Conservation (phyloP, 164 flowering plant genomes). For the Piper betle region DNA sequence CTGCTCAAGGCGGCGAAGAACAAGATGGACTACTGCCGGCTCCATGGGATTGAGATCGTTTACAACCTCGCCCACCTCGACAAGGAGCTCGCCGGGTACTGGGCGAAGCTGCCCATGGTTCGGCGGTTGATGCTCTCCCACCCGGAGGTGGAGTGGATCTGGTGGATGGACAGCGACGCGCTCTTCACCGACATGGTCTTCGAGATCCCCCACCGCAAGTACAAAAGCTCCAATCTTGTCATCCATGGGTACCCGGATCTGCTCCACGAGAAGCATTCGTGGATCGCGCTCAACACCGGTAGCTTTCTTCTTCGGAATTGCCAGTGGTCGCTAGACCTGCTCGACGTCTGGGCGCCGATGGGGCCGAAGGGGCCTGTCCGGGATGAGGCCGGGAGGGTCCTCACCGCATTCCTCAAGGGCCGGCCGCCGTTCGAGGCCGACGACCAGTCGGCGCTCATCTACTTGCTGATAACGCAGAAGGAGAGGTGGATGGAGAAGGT, state of each 20-base stretch:
- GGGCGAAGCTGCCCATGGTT: slow-evolving; percentile 85
- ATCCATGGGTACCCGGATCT: slow-evolving; percentile 84
- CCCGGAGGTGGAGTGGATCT: slow-evolving; percentile 90
- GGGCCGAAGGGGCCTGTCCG: slow-evolving; percentile 79
- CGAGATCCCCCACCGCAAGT: slow-evolving; percentile 61
- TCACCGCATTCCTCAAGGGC: slow-evolving; percentile 69
- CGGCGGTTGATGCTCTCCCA: slow-evolving; percentile 69
- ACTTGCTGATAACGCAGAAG: slow-evolving; percentile 57
- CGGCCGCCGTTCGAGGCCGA: slow-evolving; percentile 89
- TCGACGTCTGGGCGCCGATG: slow-evolving; percentile 92
- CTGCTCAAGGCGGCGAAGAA: slow-evolving; percentile 66
- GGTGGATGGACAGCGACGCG: slow-evolving; percentile 99
- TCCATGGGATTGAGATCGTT: slow-evolving; percentile 82
- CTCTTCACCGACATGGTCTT: slow-evolving; percentile 89
- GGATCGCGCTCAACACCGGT: slow-evolving; percentile 87
- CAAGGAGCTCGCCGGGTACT: slow-evolving; percentile 75
- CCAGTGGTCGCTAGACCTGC: slow-evolving; percentile 88
- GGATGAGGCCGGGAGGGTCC: slow-evolving; percentile 75
- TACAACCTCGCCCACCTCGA: slow-evolving; percentile 81
- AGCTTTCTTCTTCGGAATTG: slow-evolving; percentile 80
- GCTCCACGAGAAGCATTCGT: slow-evolving; percentile 63
- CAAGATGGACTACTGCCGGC: slow-evolving; percentile 80
- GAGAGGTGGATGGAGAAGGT: slow-evolving; percentile 67
- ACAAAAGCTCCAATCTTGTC: slow-evolving; percentile 48
- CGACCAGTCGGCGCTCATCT: slow-evolving; percentile 90